Percentiles rank a stretch among this genome's conserved stretches.
Conservation (phyloP, 2,329 filamentous ascomycete genomes). For the Sphaerulina vaccinii region DNA sequence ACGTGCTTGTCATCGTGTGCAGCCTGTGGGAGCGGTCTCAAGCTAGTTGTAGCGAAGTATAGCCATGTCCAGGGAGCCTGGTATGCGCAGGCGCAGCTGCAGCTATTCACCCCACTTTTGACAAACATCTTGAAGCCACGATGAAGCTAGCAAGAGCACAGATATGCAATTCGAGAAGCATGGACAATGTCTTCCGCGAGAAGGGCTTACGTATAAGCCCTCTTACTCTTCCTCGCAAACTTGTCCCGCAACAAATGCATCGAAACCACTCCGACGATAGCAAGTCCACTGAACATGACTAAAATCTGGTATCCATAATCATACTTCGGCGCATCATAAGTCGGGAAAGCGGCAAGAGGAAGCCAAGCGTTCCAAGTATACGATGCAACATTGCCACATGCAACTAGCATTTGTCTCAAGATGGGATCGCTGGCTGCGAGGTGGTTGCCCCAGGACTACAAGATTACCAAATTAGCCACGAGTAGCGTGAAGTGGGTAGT, state of each 20-base stretch:
- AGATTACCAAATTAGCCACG: neutral
- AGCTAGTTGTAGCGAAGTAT: too few species aligned
- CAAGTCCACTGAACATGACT: slow-evolving; percentile 19
- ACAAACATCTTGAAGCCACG: too few species aligned
- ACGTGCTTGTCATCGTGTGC: too few species aligned
- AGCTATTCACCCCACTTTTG: too few species aligned
- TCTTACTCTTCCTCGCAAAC: slow-evolving; percentile 6
- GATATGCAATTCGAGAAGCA: too few species aligned
- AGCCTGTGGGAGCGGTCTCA: too few species aligned
- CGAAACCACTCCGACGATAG: slow-evolving; percentile 7
- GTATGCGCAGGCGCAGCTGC: too few species aligned
- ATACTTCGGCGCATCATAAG: slow-evolving; percentile 22
- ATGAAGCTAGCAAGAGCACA: too few species aligned
- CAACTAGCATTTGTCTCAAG: slow-evolving; percentile 21
- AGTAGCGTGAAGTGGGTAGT: neutral
- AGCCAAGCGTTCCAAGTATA: slow-evolving; percentile 21
- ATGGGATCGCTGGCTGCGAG: slow-evolving; percentile 16
- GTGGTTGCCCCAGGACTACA: slow-evolving; percentile 16
- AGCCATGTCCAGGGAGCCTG: too few species aligned
- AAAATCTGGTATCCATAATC: slow-evolving; percentile 22
- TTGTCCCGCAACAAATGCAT: slow-evolving; percentile 8
- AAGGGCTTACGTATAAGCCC: neutral
- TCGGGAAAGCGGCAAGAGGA: slow-evolving; percentile 19
- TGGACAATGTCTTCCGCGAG: too few species aligned
- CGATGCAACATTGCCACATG: slow-evolving; percentile 14